Conservation (phyloP, 225 moss, liverwort and hornwort genomes). For the Marchantia polymorpha region DNA sequence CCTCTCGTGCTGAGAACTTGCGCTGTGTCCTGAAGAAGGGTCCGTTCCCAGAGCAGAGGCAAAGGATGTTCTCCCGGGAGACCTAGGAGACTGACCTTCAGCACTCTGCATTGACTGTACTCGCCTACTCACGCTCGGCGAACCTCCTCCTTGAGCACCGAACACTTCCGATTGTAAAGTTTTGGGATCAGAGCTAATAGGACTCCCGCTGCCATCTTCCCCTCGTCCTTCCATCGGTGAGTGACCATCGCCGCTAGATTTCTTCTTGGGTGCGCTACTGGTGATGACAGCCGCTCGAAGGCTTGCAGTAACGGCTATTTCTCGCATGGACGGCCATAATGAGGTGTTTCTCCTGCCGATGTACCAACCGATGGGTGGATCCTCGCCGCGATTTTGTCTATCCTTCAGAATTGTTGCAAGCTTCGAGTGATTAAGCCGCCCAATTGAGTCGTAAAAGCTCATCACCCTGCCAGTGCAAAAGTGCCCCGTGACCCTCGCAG, state of each 20-base stretch:
- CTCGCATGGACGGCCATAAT: constrained; percentile 90
- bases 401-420: constrained; percentile 66
- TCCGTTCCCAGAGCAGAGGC: constrained; percentile 19
- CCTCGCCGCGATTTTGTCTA: constrained; percentile 70
- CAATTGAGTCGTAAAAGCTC: constrained; percentile 87
- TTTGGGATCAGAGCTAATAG: constrained; percentile 17
- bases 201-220: constrained; percentile 19
- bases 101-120: constrained; percentile 13
- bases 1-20: constrained; percentile 31
- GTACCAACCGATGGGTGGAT: constrained; percentile 91
- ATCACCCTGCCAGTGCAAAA: constrained; percentile 73
- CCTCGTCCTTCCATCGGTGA: constrained; percentile 13
- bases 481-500: constrained; percentile 88
- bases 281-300: constrained; percentile 39
- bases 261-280: background rate
- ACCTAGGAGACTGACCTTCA: constrained; percentile 14
- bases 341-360: constrained; percentile 66
- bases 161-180: constrained; percentile 5
- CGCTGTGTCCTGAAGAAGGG: constrained; percentile 13
- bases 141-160: constrained; percentile 19
- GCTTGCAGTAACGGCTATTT: constrained; percentile 63
- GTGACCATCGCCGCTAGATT: constrained; percentile 9
- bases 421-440: constrained; percentile 58
- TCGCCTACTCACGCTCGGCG: constrained; percentile 16
- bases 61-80: constrained; percentile 8